phyloP scores from a whole-genome alignment of 2,329 filamentous ascomycete species.

The Leptographium radiaticola region DNA sequence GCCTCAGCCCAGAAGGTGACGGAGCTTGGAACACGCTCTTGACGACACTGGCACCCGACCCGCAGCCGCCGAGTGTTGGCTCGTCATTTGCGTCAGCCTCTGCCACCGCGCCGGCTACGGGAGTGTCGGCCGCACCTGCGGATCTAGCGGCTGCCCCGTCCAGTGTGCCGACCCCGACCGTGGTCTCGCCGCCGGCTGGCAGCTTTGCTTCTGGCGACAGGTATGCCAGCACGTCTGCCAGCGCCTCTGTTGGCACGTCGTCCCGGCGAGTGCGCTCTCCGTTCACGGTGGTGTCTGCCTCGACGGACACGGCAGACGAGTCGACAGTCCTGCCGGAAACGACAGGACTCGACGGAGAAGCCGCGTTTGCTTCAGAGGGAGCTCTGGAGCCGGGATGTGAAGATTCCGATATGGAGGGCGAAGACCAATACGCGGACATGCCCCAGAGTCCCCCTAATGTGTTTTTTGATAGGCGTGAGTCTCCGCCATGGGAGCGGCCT shows the following conservation, averaged over 20 bases:
- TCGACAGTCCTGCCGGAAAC: constrained; percentile 3
- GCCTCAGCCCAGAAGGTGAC: constrained; percentile 58
- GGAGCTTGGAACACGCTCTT: constrained; percentile 69
- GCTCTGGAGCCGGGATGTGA: constrained; percentile 39
- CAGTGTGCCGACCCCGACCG: background rate
- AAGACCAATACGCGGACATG: constrained; percentile 18
- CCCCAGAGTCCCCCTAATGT: background rate
- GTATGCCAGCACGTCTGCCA: constrained; percentile 1
- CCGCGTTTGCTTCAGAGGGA: background rate
- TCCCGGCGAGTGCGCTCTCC: constrained; percentile 8
- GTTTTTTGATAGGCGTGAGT: background rate
- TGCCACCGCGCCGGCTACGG: constrained; percentile 23
- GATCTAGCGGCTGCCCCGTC: background rate
- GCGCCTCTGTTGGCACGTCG: constrained; percentile 6
- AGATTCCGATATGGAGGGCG: constrained; percentile 40
- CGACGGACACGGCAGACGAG: constrained; percentile 6
- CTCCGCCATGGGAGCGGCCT: background rate
- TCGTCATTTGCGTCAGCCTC: constrained; percentile 68
- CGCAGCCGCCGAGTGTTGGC: constrained; percentile 63
- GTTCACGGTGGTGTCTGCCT: constrained; percentile 6
- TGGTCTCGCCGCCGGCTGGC: background rate
- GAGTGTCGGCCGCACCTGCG: background rate
- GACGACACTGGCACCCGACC: constrained; percentile 68
- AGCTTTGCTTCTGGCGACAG: background rate
- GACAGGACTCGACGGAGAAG: background rate